Conservation (phyloP, 306 rosid species). For the Gynostemma pentaphyllum region DNA sequence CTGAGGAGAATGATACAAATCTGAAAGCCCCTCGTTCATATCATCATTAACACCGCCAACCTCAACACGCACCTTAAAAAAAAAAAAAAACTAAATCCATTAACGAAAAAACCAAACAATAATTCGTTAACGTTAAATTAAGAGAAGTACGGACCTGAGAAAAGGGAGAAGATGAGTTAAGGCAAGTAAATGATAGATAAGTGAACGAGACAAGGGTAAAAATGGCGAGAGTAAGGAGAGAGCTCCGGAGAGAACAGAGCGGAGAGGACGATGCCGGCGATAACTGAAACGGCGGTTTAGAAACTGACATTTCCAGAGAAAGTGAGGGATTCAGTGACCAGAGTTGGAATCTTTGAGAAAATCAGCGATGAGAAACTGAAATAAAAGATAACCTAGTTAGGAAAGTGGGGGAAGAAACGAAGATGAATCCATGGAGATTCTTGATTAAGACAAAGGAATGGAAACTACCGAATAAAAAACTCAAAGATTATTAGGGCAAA, state of each 20-base stretch:
- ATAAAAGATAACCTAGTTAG: no score
- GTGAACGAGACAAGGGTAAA: slow-evolving; percentile 66
- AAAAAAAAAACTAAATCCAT: neutral
- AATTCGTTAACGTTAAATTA: neutral
- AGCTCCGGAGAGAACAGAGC: slow-evolving; percentile 47
- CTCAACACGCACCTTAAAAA: slow-evolving; percentile 21
- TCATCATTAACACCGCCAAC: slow-evolving; percentile 5
- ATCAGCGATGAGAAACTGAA: neutral
- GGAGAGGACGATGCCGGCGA: slow-evolving; percentile 17
- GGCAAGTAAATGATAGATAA: slow-evolving; percentile 51
- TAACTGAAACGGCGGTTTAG: slow-evolving; percentile 35
- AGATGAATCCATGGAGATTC: no score
- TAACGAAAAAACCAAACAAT: neutral
- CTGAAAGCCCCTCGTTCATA: slow-evolving; percentile 20
- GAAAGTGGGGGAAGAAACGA: no score
- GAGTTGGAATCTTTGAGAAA: neutral
- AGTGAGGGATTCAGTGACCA: neutral
- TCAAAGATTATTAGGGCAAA: no score
- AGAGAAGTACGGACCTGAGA: slow-evolving; percentile 27
- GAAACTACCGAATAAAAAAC: no score
- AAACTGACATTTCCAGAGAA: slow-evolving; percentile 30
- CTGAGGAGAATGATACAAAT: slow-evolving; percentile 57
- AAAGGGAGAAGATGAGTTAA: slow-evolving; percentile 18
- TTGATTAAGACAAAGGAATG: no score
- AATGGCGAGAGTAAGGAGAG: slow-evolving; percentile 61